phyloP scores from a whole-genome alignment of 176 grass and related monocot genomes.

The Carex scoparia region DNA sequence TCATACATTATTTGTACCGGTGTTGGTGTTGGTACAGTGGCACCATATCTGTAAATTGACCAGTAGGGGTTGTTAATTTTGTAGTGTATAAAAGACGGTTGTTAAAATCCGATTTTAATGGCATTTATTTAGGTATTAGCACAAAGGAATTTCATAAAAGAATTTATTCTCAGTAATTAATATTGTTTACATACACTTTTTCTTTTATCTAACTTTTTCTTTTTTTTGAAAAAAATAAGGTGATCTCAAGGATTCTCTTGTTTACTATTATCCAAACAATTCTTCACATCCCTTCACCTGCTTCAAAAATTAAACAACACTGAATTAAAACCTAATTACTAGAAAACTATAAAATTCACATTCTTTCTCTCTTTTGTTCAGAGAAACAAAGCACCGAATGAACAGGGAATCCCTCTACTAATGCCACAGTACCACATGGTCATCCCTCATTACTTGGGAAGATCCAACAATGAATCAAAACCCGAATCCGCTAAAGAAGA shows the following conservation, averaged over 20 bases:
- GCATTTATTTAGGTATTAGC: background rate
- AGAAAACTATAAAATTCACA: background rate
- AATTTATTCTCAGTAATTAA: background rate
- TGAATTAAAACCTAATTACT: background rate
- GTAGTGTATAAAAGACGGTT: background rate
- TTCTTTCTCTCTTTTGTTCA: constrained; percentile 27
- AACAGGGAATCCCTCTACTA: constrained; percentile 70
- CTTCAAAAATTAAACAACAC: background rate
- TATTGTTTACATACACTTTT: background rate
- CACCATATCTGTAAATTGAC: background rate
- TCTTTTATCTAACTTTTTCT: background rate
- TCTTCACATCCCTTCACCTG: background rate
- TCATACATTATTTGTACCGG: background rate
- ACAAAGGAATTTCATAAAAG: background rate
- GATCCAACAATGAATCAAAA: constrained; percentile 41
- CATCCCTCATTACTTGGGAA: constrained; percentile 80
- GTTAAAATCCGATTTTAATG: background rate
- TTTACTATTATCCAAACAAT: background rate
- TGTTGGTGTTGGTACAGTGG: background rate
- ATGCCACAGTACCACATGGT: constrained; percentile 93
- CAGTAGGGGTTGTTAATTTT: background rate
- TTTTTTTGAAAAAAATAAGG: background rate
- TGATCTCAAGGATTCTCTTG: background rate
- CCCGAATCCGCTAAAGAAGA: constrained; percentile 8
- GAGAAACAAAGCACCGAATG: constrained; percentile 82